These are phyloP conservation scores for Nitzschia sp. DNA, from an alignment of 108 stramenopile genomes.

Conservation along the genomic window DNA sequence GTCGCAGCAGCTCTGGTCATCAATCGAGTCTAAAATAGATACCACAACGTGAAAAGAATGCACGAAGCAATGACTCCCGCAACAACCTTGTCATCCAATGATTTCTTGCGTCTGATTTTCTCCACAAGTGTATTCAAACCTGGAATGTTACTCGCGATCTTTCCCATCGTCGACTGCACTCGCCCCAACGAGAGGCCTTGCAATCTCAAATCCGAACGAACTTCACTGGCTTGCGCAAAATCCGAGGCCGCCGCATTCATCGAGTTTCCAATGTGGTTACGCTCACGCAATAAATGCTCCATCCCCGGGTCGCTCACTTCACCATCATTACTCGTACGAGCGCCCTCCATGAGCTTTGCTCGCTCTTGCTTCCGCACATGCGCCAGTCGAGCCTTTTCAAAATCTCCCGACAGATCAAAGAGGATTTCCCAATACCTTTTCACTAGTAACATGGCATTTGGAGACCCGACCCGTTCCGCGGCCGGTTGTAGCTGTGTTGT, in stretches of 20 bases:
- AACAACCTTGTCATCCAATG: slow-evolving; percentile 80
- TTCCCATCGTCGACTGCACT: slow-evolving; percentile 52
- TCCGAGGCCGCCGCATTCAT: slow-evolving; percentile 65
- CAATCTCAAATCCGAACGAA: slow-evolving; percentile 58
- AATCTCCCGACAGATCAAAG: slow-evolving; percentile 75
- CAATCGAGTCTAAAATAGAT: slow-evolving; percentile 59
- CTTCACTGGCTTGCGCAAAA: slow-evolving; percentile 69
- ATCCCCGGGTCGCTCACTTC: slow-evolving; percentile 55
- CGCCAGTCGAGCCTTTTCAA: slow-evolving; percentile 61
- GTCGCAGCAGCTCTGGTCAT: no score
- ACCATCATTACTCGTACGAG: slow-evolving; percentile 17
- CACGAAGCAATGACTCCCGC: slow-evolving; percentile 86
- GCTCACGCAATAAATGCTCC: slow-evolving; percentile 81
- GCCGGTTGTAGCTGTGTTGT: slow-evolving; percentile 65
- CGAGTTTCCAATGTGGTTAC: slow-evolving; percentile 76
- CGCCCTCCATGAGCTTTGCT: slow-evolving; percentile 68
- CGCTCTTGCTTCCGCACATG: slow-evolving; percentile 65
- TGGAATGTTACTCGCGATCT: slow-evolving; percentile 76
- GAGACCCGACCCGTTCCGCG: slow-evolving; percentile 55
- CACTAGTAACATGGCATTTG: slow-evolving; percentile 58
- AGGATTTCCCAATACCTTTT: slow-evolving; percentile 88
- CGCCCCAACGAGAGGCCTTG: slow-evolving; percentile 73
- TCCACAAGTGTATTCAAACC: slow-evolving; percentile 81
- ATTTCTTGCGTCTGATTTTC: slow-evolving; percentile 68
- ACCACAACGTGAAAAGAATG: slow-evolving; percentile 86